Base-by-base conservation (phyloP, 768 basidiomycete species). In the Hygrophorus pudorinus region DNA sequence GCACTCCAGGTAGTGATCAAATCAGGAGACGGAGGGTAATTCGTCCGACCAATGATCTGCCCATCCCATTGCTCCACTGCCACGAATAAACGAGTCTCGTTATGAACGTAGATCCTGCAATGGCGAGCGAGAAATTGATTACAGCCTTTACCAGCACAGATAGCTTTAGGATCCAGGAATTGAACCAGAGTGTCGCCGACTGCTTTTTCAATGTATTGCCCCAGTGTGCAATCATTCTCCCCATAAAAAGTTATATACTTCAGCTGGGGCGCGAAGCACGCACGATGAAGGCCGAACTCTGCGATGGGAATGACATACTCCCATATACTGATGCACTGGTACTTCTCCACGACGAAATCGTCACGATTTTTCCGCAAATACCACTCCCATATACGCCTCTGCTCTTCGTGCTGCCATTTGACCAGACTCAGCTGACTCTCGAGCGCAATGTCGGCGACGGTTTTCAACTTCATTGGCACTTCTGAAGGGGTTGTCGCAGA, bases 381-480 rank as follows among this genome's bases (percentile, higher is more conserved):
- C 92, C 91, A 96, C 54, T 91, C 87, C 92, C 93, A 97, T 21
- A 94, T 77, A 34, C 87, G 80, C 30, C 85, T 75, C 50, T 89
- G 85, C 53, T 94, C 90, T 52, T 84, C 82, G 45, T 92, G 86
- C 51, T 82, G 81, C 70, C 80, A 82, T 57, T 84, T 80, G 31
- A 86, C 64, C 30, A 78, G 67, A 38, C 73, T 75, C 32, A 85
- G 75, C 14, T 70, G 73, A 55, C 87, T 89, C 56, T 92, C 83
- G 30, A 80, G 64, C 9, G 71, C 63, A 38, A 96, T 88, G 53
- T 92, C 87, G 21, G 74, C 66, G 1, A 66, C 63, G 0, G 79
- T 77, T 54, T 80, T 87, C 30, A 84, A 49, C 1, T 67, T 58
- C 28, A 76, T 69, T 1, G 66, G 50, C 35, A 68, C 67, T 51